phyloP scores from a whole-genome alignment of 78 protist species.

The Guillardia theta region DNA sequence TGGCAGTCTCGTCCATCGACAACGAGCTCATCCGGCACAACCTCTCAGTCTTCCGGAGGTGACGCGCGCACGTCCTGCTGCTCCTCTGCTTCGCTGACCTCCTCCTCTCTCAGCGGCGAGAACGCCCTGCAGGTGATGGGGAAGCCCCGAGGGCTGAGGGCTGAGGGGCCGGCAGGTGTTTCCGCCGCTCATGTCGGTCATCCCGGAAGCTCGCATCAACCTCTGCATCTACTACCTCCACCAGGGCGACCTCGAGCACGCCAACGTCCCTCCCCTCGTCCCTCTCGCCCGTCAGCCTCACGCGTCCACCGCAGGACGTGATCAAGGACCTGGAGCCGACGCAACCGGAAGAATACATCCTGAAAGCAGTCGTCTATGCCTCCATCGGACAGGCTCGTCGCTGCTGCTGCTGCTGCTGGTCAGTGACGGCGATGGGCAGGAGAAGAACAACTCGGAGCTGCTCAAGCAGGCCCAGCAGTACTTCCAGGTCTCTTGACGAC shows the following conservation, averaged over 20 bases:
- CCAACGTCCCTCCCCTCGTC: neutral
- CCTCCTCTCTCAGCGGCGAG: constrained; percentile 75
- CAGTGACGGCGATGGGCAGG: neutral
- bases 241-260: neutral
- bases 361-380: constrained; percentile 56
- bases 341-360: constrained; percentile 75
- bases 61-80: no score
- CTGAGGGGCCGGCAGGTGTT: constrained; percentile 43
- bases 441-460: neutral
- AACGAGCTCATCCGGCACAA: constrained; percentile 63
- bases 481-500: no score
- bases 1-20: neutral
- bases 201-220: constrained; percentile 85
- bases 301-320: constrained; percentile 60
- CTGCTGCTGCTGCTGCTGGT: neutral
- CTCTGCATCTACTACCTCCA: constrained; percentile 75
- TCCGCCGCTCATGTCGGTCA: constrained; percentile 68
- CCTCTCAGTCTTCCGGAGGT: constrained; percentile 82
- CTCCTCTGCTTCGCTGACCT: no score
- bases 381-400: neutral
- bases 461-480: constrained; percentile 72
- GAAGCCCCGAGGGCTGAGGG: neutral
- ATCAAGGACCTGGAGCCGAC: constrained; percentile 77
- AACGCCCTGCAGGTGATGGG: constrained; percentile 65
- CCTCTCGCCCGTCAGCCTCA: neutral